Percentiles rank a stretch among this genome's conserved stretches.
These are phyloP conservation scores for Pythium guiyangense DNA, from an alignment of 352 stramenopile species.

Conservation along the genomic window DNA sequence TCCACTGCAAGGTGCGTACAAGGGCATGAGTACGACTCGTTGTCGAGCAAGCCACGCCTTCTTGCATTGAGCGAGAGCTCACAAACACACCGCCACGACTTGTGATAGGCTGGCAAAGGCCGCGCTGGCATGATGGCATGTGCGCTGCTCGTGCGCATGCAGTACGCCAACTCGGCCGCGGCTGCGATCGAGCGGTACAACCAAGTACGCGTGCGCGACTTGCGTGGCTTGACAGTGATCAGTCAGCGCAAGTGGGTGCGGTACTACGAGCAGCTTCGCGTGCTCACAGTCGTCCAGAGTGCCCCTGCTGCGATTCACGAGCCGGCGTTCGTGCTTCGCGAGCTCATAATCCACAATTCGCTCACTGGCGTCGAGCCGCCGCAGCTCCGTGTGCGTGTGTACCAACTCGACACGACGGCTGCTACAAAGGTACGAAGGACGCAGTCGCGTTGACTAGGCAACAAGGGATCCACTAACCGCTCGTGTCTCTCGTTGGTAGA, in stretches of 20 bases:
- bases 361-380: constrained; percentile 12
- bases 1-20: constrained; percentile 69
- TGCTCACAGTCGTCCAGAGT: neutral
- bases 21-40: neutral
- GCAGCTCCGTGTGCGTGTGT: constrained; percentile 46
- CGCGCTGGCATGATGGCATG: constrained; percentile 78
- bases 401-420: constrained; percentile 20
- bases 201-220: constrained; percentile 48
- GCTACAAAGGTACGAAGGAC: constrained; percentile 19
- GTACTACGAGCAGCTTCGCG: constrained; percentile 42
- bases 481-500: constrained; percentile 5
- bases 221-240: constrained; percentile 52
- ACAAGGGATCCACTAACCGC: no score
- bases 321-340: constrained; percentile 4
- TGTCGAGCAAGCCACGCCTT: neutral
- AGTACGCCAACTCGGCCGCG: constrained; percentile 31
- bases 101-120: constrained; percentile 53
- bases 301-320: constrained; percentile 2
- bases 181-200: constrained; percentile 69
- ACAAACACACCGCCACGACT: neutral
- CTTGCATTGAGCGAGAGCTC: neutral
- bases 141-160: constrained; percentile 67
- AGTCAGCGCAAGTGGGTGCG: constrained; percentile 73
- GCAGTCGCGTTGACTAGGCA: neutral
- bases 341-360: constrained; percentile 9